Conservation (phyloP, 2,329 filamentous ascomycete genomes). For the Podosphaera fusca region DNA sequence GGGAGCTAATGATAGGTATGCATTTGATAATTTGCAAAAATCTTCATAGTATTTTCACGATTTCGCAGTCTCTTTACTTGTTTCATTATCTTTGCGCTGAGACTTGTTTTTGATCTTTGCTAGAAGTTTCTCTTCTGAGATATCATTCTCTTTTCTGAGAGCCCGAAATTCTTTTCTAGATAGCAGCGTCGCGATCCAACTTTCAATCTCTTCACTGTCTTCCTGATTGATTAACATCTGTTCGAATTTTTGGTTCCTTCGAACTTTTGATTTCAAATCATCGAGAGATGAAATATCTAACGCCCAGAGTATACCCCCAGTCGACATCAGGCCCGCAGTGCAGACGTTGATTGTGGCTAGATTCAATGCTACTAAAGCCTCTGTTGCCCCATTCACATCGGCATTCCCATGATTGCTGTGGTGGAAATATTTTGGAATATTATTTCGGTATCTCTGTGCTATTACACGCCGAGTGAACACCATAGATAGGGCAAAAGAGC, state of each 20-base stretch:
- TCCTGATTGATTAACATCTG: slow-evolving; percentile 19
- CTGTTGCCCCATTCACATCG: slow-evolving; percentile 37
- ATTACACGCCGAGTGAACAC: slow-evolving; percentile 51
- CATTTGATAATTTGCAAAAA: not conserved
- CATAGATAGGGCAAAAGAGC: slow-evolving; percentile 51
- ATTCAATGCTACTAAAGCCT: slow-evolving; percentile 64
- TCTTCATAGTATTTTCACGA: not conserved
- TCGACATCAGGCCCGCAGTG: slow-evolving; percentile 49
- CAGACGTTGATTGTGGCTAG: slow-evolving; percentile 72
- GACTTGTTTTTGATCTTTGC: slow-evolving; percentile 3
- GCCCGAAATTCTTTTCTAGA: slow-evolving; percentile 28
- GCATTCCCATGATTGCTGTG: slow-evolving; percentile 30
- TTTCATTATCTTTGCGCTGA: not conserved
- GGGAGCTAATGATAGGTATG: too few species aligned
- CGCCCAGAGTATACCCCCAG: slow-evolving; percentile 52
- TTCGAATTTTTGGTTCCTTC: slow-evolving; percentile 5
- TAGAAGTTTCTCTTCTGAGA: slow-evolving; percentile 1
- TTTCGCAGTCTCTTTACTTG: slow-evolving; percentile 1
- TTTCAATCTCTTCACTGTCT: slow-evolving; percentile 36
- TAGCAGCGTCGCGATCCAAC: slow-evolving; percentile 36
- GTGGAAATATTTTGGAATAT: slow-evolving; percentile 49
- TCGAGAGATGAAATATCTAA: slow-evolving; percentile 51
- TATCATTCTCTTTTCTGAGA: slow-evolving; percentile 5
- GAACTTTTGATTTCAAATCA: slow-evolving; percentile 34
- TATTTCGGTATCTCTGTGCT: slow-evolving; percentile 32